Evolutionary conservation across 129 eudicot genomes (phyloP), one percentile per base, ranked within the genome.

Genomic region (Dittrichia graveolens): DNA sequence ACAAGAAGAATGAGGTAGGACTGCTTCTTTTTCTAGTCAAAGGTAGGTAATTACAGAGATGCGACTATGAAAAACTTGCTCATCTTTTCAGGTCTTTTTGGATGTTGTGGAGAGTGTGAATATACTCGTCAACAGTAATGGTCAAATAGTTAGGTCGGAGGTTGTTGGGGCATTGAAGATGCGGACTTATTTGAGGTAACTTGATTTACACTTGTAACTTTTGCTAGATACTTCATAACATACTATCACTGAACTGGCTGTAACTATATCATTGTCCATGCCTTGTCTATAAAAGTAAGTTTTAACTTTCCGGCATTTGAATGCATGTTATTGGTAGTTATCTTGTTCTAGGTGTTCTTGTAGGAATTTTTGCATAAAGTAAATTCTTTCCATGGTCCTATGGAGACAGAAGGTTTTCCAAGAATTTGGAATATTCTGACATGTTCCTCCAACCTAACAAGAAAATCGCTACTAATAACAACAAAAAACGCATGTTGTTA

Each of bases 41-140:
- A 54, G 64, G 0, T 34, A 15, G 54, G 41, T 69, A 19, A 43
- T 38, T 65, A 4, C 46, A 47, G 42, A 24, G n/a, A 43, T 5
- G 73, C 6, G 52, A 41, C 77, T 59, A 4, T 48, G 6, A 71
- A 8, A 44, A 37, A 50, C 14, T 80, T 59, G 48, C 13, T 18
- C 71, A 74, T 46, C n/a, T 78, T 72, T 82, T 55, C 94, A 95
- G 97, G 99, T 95, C 5, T 95, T 95, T 65, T 89, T 95, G 80
- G 99, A 95, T 85, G 99, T 95, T 71, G 97, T 95, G 69, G 99
- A 95, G 82, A 95, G 99, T 82, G 99, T 95, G 71, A 95, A 90
- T 80, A 88, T 95, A 75, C 96, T 95, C 40, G 99, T 95, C 66
- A 95, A 90, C 78, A 90, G 94, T 78, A 90, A 95, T 43, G 99